phyloP scores from a whole-genome alignment of 192 early-diverging fungal species.

The Backusella australiensis region DNA sequence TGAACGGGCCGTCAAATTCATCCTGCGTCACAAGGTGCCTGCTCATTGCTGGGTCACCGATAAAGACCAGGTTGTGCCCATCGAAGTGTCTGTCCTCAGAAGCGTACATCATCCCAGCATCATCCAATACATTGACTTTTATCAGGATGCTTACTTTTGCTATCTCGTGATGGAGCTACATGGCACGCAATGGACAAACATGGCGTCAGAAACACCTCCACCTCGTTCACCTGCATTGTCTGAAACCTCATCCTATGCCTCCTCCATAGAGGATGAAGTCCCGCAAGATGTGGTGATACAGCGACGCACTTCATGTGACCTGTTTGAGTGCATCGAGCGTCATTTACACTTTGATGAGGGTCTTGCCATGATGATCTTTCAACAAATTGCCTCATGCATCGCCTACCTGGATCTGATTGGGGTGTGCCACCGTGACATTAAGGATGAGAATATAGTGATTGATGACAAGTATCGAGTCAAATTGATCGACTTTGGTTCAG shows the following conservation, averaged over 20 bases:
- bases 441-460: conserved; percentile 72
- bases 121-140: conserved; percentile 52
- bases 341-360: conserved; percentile 53
- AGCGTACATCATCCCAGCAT: conserved; percentile 55
- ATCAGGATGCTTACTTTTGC: conserved; percentile 50
- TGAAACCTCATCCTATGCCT: conserved; percentile 12
- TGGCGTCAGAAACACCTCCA: background rate
- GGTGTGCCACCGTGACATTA: conserved; percentile 79
- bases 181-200: conserved; percentile 56
- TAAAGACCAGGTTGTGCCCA: conserved; percentile 46
- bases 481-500: conserved; percentile 69
- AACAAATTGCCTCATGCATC: conserved; percentile 54
- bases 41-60: conserved; percentile 52
- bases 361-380: conserved; percentile 53
- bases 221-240: conserved; percentile 15
- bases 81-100: conserved; percentile 60
- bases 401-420: conserved; percentile 50
- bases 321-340: conserved; percentile 67
- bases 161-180: conserved; percentile 69
- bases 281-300: conserved; percentile 33
- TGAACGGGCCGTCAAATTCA: conserved; percentile 69
- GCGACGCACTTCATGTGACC: conserved; percentile 56
- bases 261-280: background rate
- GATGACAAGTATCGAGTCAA: conserved; percentile 59
- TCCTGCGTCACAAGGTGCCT: conserved; percentile 59